Percentiles rank a stretch among this genome's conserved stretches.
Conservation (phyloP, 805 yeast species). For the Lipomyces sp. region DNA sequence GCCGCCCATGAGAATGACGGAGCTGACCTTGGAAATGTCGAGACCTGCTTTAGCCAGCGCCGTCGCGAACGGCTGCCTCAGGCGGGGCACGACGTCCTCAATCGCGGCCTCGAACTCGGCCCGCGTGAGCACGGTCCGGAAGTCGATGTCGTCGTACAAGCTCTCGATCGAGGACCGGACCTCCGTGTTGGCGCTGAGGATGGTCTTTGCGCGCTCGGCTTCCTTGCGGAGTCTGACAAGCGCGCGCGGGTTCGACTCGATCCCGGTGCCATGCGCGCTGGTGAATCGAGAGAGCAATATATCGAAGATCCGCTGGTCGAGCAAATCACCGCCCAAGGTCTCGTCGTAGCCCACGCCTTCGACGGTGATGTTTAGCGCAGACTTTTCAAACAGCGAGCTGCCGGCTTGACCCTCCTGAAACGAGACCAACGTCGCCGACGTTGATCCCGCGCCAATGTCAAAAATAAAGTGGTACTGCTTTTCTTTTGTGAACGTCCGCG, state of each 20-base stretch:
- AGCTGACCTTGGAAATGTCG: conserved; percentile 44
- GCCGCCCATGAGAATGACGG: conserved; percentile 86
- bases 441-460: conserved; percentile 92
- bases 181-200: conserved; percentile 84
- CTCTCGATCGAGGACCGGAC: conserved; percentile 75
- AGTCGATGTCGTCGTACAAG: conserved; percentile 68
- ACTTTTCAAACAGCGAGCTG: conserved; percentile 17
- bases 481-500: conserved; percentile 46
- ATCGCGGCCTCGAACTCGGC: conserved; percentile 70
- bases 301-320: conserved; percentile 64
- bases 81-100: conserved; percentile 44
- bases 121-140: conserved; percentile 63
- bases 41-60: conserved; percentile 44
- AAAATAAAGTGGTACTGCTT: conserved; percentile 66
- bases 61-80: conserved; percentile 53
- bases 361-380: conserved; percentile 49
- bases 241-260: conserved; percentile 53
- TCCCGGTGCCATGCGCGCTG: conserved; percentile 42
- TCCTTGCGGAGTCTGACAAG: conserved; percentile 69
- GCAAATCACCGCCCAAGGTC: conserved; percentile 69
- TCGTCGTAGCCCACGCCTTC: conserved; percentile 69
- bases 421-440: conserved; percentile 80
- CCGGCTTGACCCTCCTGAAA: conserved; percentile 45
- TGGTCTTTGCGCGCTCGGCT: conserved; percentile 83
- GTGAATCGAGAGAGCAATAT: conserved; percentile 60